A percentile compares a stretch with the other conserved stretches of the same genome.
These are phyloP conservation scores for Aspergillus amoenus DNA, from an alignment of 2,329 filamentous ascomycete genomes.

Conservation along the genomic window DNA sequence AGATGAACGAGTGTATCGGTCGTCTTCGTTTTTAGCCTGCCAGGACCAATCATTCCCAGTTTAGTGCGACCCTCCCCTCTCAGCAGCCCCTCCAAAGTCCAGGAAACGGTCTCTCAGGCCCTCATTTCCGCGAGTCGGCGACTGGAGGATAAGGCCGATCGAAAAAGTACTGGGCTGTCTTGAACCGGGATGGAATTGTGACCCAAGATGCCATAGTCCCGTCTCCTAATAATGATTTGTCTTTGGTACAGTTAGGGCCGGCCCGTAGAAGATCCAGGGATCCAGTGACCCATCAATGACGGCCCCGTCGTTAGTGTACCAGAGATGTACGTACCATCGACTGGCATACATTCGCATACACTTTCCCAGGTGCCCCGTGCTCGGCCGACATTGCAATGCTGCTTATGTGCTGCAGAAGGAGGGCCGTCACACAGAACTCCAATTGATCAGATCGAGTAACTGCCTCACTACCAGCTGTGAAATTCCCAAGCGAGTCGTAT, in stretches of 20 bases:
- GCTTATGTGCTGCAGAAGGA: constrained; percentile 21
- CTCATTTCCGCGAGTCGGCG: background rate
- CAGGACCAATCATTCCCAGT: constrained; percentile 18
- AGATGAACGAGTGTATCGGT: constrained; percentile 18
- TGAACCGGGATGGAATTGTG: background rate
- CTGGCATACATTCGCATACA: background rate
- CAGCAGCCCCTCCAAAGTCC: background rate
- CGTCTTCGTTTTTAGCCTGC: constrained; percentile 9
- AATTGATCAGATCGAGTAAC: constrained; percentile 19
- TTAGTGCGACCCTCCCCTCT: constrained; percentile 15
- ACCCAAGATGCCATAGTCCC: constrained; percentile 7
- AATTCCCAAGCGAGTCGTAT: background rate
- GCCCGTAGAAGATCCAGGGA: constrained; percentile 23
- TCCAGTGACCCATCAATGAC: constrained; percentile 21
- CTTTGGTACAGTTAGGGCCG: constrained; percentile 25
- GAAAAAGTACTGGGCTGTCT: constrained; percentile 3
- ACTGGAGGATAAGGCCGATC: background rate
- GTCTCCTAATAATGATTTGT: constrained; percentile 5
- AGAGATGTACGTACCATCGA: background rate
- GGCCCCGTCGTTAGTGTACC: constrained; percentile 13
- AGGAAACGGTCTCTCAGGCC: constrained; percentile 3
- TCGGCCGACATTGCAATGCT: constrained; percentile 16
- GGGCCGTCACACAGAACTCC: constrained; percentile 17
- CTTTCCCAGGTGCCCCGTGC: background rate
- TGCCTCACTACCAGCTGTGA: background rate